Percentiles rank a stretch among this genome's conserved stretches.
phyloP scores from a whole-genome alignment of 805 yeast genomes.

The Sugiyamaella valdiviana region DNA sequence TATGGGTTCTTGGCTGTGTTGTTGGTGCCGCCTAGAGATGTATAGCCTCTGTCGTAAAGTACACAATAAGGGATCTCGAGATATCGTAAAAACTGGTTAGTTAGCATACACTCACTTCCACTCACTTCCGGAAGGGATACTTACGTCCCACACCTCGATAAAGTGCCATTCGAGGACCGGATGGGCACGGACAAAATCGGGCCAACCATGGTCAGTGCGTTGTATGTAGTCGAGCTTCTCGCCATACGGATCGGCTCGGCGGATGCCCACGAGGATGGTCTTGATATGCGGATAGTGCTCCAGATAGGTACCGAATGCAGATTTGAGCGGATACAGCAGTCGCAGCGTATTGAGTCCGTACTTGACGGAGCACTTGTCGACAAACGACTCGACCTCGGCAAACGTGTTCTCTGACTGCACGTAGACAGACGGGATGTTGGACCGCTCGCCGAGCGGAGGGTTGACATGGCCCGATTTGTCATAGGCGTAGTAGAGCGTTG shows the following conservation, averaged over 20 bases:
- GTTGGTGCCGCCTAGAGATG: slow-evolving; percentile 77
- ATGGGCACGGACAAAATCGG: slow-evolving; percentile 72
- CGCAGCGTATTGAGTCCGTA: slow-evolving; percentile 50
- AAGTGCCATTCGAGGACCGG: slow-evolving; percentile 88
- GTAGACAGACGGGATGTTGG: slow-evolving; percentile 54
- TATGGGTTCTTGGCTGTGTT: slow-evolving; percentile 70
- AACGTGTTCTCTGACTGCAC: slow-evolving; percentile 73
- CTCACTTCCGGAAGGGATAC: background rate
- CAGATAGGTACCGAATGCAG: slow-evolving; percentile 65
- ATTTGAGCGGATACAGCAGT: slow-evolving; percentile 43
- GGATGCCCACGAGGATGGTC: slow-evolving; percentile 80
- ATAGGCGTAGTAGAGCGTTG: slow-evolving; percentile 37
- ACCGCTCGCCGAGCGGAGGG: slow-evolving; percentile 9
- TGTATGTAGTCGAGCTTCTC: slow-evolving; percentile 52
- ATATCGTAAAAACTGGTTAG: slow-evolving; percentile 47
- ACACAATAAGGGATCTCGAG: slow-evolving; percentile 61
- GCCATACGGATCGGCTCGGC: slow-evolving; percentile 85
- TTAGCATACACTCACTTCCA: slow-evolving; percentile 25
- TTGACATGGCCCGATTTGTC: background rate
- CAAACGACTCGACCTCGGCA: slow-evolving; percentile 61
- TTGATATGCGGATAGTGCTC: slow-evolving; percentile 45
- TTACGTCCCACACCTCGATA: slow-evolving; percentile 62
- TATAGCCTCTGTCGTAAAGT: slow-evolving; percentile 77
- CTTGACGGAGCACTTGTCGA: slow-evolving; percentile 43
- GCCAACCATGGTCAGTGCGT: slow-evolving; percentile 87